These are phyloP conservation scores for Alternaria ventricosa DNA, from an alignment of 2,329 filamentous ascomycete species.

Conservation along the genomic window DNA sequence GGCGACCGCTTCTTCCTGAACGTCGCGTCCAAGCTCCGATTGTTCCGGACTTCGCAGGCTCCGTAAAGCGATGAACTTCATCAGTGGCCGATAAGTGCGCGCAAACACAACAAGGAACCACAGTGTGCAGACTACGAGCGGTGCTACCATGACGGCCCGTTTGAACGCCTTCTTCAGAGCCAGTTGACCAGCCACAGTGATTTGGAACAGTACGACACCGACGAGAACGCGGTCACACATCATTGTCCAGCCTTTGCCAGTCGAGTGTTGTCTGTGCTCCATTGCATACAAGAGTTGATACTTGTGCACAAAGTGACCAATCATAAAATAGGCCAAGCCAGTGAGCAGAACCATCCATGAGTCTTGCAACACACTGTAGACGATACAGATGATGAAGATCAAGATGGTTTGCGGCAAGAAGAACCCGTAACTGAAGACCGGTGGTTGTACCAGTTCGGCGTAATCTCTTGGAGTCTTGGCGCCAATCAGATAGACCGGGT, in stretches of 20 bases:
- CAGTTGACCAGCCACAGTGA: constrained; percentile 88
- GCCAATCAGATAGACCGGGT: constrained; percentile 77
- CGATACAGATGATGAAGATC: constrained; percentile 92
- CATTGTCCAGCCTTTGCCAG: constrained; percentile 93
- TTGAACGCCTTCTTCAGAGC: constrained; percentile 76
- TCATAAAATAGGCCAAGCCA: constrained; percentile 80
- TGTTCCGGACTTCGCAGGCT: constrained; percentile 74
- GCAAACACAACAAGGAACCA: constrained; percentile 90
- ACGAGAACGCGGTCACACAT: constrained; percentile 91
- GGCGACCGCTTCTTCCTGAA: constrained; percentile 49
- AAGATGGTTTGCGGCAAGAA: constrained; percentile 91
- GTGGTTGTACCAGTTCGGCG: constrained; percentile 79
- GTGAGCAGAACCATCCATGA: constrained; percentile 84
- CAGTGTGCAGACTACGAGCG: constrained; percentile 78
- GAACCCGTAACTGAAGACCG: constrained; percentile 93
- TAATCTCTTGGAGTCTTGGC: constrained; percentile 91
- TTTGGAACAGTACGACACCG: constrained; percentile 85
- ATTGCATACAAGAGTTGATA: constrained; percentile 98
- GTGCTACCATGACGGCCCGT: constrained; percentile 74
- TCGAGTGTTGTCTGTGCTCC: constrained; percentile 95
- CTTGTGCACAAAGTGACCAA: constrained; percentile 91
- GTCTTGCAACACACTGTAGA: constrained; percentile 84
- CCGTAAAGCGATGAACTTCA: constrained; percentile 87
- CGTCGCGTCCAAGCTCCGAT: constrained; percentile 55
- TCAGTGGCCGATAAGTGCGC: constrained; percentile 83